Evolutionary conservation across 2,329 filamentous ascomycete species (phyloP), one percentile per base, ranked within the genome.

Genomic region (Diplodia intermedia): DNA sequence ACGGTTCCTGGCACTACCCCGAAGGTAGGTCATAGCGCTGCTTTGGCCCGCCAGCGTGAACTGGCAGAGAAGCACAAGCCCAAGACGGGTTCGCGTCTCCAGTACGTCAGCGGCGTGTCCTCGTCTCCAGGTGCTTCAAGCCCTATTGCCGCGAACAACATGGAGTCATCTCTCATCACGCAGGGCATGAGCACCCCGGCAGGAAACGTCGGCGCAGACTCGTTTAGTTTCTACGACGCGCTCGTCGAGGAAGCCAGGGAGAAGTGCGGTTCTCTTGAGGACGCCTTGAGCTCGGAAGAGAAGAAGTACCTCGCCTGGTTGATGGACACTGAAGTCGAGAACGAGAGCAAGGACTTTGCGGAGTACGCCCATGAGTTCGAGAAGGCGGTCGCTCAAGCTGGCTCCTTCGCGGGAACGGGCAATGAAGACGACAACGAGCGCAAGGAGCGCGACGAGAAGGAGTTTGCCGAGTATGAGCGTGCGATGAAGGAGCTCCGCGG

Each of bases 31-130:
- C 60, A 63, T 15, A 43, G 9, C 20, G 55, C 66, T n/a, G 66
- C 66, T 8, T 50, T 68, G 29, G 66, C 49, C 3, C 66, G 66
- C 26, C 56, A 52, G 23, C 66, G 66, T 14, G 60, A 47, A 29
- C n/a, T 49, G 3, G 56, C 56, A 12, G 57, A 63, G 50, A 68
- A 65, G 60, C 66, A 68, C 57, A 68, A 63, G 66, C 66, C 66
- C 29, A 50, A 43, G 50, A 50, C 29, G 29, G 31, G 56, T 11
- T 63, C 66, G 11, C 50, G 52, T n/a, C 57, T 68, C 5, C 52
- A 55, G 36, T 49, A 65, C 18, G 49, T 56, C 31, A 56, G 33
- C 36, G 33, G 57, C 6, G 31, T 65, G 6, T 55, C 66, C 11
- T 68, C 66, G 2, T 68, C 66, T 20, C 66, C 65, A 8, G 33